A percentile compares a stretch with the other conserved stretches of the same genome.
phyloP scores from a whole-genome alignment of 1,284 basidiomycete genomes.

The Phenoliferia sp. region DNA sequence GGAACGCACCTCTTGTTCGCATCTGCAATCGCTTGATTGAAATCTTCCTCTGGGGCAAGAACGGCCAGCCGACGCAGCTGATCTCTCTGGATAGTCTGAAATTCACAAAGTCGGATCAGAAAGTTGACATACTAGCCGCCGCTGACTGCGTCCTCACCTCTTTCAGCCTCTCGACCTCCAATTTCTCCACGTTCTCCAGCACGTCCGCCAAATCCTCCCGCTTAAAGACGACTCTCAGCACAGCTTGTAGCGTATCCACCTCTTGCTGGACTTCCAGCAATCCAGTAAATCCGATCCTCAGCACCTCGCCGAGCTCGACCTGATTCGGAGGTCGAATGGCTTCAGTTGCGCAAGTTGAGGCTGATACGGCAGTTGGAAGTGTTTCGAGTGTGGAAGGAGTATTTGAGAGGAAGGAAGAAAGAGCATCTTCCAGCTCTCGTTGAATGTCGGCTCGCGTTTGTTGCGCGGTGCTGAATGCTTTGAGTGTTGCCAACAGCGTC shows the following conservation, averaged over 20 bases:
- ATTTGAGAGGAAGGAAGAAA: conserved; percentile 19
- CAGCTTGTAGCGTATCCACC: not conserved
- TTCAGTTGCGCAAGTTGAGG: conserved; percentile 15
- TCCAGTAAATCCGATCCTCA: conserved; percentile 22
- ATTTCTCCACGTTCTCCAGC: conserved; percentile 11
- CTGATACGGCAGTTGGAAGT: not conserved
- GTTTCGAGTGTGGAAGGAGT: not conserved
- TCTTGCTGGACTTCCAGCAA: conserved; percentile 23
- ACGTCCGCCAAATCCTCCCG: conserved; percentile 8
- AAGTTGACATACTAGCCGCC: rapidly evolving
- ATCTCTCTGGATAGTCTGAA: conserved; percentile 27
- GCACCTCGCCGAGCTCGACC: conserved; percentile 19
- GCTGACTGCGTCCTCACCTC: conserved; percentile 8
- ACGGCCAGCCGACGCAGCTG: conserved; percentile 20
- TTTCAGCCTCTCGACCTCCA: conserved; percentile 19
- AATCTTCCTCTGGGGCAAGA: conserved; percentile 11
- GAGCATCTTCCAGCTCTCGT: conserved; percentile 20
- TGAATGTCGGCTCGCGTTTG: conserved; percentile 20
- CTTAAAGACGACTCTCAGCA: not conserved
- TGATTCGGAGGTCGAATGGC: conserved; percentile 18
- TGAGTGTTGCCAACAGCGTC: conserved; percentile 9
- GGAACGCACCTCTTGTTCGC: conserved; percentile 14
- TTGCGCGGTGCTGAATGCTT: conserved; percentile 5
- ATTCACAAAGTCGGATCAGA: not conserved
- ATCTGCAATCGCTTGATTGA: conserved; percentile 9